phyloP scores from a whole-genome alignment of 176 grass and related monocot genomes.

The Melocanna baccifera region DNA sequence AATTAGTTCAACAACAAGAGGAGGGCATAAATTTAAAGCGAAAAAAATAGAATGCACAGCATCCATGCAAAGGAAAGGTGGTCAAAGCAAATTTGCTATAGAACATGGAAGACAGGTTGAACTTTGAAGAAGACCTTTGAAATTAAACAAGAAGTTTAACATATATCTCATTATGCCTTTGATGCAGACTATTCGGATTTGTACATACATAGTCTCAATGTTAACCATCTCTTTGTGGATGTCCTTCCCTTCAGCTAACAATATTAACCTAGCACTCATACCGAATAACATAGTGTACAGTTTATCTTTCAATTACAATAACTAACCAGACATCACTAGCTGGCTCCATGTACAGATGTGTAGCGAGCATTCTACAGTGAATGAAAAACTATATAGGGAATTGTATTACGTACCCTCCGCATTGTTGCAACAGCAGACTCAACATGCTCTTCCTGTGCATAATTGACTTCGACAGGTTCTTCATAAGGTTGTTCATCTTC shows the following conservation, averaged over 20 bases:
- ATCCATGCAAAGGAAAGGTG: background rate
- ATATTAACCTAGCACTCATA: background rate
- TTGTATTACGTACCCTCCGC: conserved; percentile 51
- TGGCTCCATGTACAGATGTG: background rate
- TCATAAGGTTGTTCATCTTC: conserved; percentile 85
- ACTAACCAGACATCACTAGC: conserved; percentile 1
- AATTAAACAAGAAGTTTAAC: background rate
- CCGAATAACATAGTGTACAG: background rate
- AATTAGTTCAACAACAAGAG: background rate
- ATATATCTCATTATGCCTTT: background rate
- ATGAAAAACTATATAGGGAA: background rate
- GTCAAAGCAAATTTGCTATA: background rate
- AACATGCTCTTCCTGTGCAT: conserved; percentile 67
- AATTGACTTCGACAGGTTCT: conserved; percentile 46
- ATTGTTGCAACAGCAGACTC: conserved; percentile 74
- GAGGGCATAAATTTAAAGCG: background rate
- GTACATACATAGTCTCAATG: background rate
- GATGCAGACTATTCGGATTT: background rate
- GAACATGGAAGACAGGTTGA: background rate
- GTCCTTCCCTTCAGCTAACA: background rate
- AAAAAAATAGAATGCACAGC: background rate
- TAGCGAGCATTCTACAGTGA: background rate
- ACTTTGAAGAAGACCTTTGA: background rate
- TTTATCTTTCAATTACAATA: conserved; percentile 6
- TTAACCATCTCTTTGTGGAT: background rate